Evolutionary conservation across 768 basidiomycete species (phyloP).

Genomic region (Phaffia tasmanica): DNA sequence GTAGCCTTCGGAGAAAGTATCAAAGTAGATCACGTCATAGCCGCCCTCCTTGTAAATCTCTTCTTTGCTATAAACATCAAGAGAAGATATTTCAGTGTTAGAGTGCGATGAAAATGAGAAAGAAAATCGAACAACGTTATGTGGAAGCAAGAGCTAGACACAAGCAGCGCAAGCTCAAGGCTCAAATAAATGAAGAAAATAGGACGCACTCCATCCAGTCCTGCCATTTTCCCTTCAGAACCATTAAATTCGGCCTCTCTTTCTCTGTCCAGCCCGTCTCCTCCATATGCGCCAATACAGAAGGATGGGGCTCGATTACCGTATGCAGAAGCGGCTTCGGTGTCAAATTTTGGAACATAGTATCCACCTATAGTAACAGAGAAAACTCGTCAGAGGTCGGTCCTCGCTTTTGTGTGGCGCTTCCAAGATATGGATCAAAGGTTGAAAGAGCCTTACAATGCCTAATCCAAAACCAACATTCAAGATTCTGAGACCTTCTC

Average conservation of each 20-base stretch:
- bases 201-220: conserved; percentile 45
- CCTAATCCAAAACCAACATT: conserved; percentile 94
- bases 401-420: background rate
- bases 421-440: background rate
- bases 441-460: conserved; percentile 42
- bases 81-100: conserved; percentile 34
- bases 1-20: conserved; percentile 86
- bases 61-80: conserved; percentile 39
- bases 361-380: conserved; percentile 55
- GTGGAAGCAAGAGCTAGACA: background rate
- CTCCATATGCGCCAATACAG: conserved; percentile 74
- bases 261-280: conserved; percentile 56
- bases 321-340: conserved; percentile 59
- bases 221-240: conserved; percentile 91
- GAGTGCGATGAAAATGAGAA: conserved; percentile 27
- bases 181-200: conserved; percentile 32
- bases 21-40: conserved; percentile 82
- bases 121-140: background rate
- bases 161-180: conserved; percentile 27
- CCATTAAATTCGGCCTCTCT: conserved; percentile 56
- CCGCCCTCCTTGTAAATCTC: conserved; percentile 55
- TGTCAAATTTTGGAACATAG: conserved; percentile 57
- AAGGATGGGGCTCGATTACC: conserved; percentile 88
- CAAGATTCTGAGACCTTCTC: conserved; percentile 50
- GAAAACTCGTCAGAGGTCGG: background rate